Base-by-base conservation (phyloP, 306 rosid genomes). In the Boehmeria nivea region DNA sequence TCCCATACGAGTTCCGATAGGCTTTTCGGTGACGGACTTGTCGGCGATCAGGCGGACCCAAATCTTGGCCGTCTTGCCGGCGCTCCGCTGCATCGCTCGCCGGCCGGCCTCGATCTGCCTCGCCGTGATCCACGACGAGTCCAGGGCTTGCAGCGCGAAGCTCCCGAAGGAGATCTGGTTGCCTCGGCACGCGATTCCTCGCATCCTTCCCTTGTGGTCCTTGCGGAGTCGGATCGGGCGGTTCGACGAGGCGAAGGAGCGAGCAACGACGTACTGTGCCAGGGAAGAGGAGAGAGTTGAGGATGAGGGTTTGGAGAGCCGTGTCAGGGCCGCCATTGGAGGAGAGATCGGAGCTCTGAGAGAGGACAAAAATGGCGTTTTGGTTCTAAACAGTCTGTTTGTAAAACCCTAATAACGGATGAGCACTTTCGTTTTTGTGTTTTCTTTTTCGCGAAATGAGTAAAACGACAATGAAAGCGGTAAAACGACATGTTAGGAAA, bases 311-410 rank as follows among this genome's bases (percentile, higher is more conserved):
- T 57, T 86, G 4, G 75, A 50, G 10, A 72, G 76, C 76, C 85
- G 95, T 79, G 82, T 68, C n/a, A 90, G 15, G 74, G 91, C 82
- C 82, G 88, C 91, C 94, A 84, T 90, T 55, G 82, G 67, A 63
- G 40, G 56, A 33, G 25, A 40, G 50, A 69, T 57, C 36, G 66
- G 49, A 13, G 24, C 45, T 66, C 42, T 60, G 59, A 46, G 46
- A 57, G 17, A 50, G 36, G 9, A n/a, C n/a, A 10, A 31, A 28
- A 31, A 10, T 10, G 1, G 36, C 5, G 36, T 4, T 31, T 31
- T 2, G 36, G 9, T 10, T 31, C 36, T 31, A 6, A 2, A 31
- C 36, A 4, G 8, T 31, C 36, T 31, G 36, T 31, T 31, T 0
- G 8, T 31, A 4, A 31, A 31, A 31, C 36, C 36, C 36, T 31